These are phyloP conservation scores for Alternaria sp. DNA, from an alignment of 2,329 filamentous ascomycete genomes.

Conservation along the genomic window DNA sequence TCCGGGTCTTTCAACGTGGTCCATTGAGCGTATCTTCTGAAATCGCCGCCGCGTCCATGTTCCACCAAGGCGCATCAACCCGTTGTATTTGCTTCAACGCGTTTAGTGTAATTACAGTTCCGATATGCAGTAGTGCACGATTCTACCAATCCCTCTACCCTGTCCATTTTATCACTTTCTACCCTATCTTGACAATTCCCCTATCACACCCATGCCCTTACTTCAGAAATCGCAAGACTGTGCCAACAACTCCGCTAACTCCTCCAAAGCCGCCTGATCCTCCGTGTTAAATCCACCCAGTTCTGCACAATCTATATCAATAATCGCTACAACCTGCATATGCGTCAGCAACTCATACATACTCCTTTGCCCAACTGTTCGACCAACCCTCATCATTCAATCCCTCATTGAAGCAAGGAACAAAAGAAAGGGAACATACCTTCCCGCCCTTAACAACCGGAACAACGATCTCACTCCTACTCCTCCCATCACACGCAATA, in stretches of 20 bases:
- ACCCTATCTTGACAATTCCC: not conserved
- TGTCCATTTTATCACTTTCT: not conserved
- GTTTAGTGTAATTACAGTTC: not conserved
- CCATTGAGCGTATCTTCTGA: not conserved
- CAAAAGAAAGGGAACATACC: slow-evolving; percentile 44
- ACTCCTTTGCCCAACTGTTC: not conserved
- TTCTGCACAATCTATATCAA: slow-evolving; percentile 78
- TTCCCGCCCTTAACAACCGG: slow-evolving; percentile 65
- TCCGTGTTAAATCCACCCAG: slow-evolving; percentile 71
- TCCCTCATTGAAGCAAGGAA: not conserved
- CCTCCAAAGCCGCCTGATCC: slow-evolving; percentile 70
- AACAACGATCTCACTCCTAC: slow-evolving; percentile 81
- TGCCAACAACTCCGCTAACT: slow-evolving; percentile 54
- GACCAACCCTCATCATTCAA: not conserved
- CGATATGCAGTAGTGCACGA: not conserved
- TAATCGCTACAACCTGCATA: slow-evolving; percentile 69
- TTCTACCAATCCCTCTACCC: not conserved
- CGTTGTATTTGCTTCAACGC: not conserved
- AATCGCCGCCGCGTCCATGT: not conserved
- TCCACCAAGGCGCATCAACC: not conserved
- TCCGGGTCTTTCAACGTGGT: not conserved
- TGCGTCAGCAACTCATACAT: slow-evolving; percentile 19
- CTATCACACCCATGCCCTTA: not conserved
- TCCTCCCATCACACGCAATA: slow-evolving; percentile 80
- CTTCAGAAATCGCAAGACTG: slow-evolving; percentile 42